A percentile compares a stretch with the other conserved stretches of the same genome.
These are phyloP conservation scores for Fraxinus anomala DNA, from an alignment of 257 asterid species.

Conservation along the genomic window DNA sequence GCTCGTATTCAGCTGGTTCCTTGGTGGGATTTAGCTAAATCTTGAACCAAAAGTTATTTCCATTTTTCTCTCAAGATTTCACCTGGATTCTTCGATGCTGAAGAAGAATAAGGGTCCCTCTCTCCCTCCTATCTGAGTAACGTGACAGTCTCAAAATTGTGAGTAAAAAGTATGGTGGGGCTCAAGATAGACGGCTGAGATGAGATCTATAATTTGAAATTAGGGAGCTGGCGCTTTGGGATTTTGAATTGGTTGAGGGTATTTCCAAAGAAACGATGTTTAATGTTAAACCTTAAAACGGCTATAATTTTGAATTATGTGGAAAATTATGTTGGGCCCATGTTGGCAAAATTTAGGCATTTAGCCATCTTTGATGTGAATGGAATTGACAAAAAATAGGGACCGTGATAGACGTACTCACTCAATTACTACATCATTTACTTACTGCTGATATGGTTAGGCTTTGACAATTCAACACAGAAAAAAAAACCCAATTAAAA, in stretches of 20 bases:
- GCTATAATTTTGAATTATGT: conserved; percentile 36
- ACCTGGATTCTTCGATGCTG: conserved; percentile 18
- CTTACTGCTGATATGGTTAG: too few relatives aligned
- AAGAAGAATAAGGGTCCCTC: neutral
- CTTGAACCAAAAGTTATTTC: conserved; percentile 15
- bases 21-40: conserved; percentile 15
- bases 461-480: too few relatives aligned
- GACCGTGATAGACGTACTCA: too few relatives aligned
- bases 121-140: conserved; percentile 6
- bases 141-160: conserved; percentile 17
- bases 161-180: conserved; percentile 12
- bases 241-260: conserved; percentile 46
- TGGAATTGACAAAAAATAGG: too few relatives aligned
- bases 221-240: conserved; percentile 36
- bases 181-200: conserved; percentile 39
- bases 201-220: conserved; percentile 41
- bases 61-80: neutral
- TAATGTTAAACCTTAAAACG: conserved; percentile 34
- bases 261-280: conserved; percentile 6
- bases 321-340: too few relatives aligned
- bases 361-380: too few relatives aligned
- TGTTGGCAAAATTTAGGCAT: too few relatives aligned
- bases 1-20: neutral
- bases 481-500: too few relatives aligned
- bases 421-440: too few relatives aligned